Evolutionary conservation across 306 rosid genomes (phyloP).

Genomic region (Begonia peltatifolia): DNA sequence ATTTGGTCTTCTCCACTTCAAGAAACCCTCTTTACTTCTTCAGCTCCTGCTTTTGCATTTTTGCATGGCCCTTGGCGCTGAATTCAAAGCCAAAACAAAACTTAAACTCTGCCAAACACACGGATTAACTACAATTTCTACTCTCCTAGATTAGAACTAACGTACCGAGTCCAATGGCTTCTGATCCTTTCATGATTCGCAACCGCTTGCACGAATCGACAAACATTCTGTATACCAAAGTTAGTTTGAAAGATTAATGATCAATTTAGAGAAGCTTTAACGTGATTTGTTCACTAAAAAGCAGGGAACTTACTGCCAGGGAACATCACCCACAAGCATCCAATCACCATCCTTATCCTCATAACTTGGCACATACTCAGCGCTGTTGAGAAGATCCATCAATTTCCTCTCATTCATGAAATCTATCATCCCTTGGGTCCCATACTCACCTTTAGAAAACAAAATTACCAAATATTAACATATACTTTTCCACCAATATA

Average conservation of each 20-base stretch:
- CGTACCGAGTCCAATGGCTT: conserved; percentile 96
- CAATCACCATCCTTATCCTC: conserved; percentile 99
- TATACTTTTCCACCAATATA: not conserved
- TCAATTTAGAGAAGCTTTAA: not conserved
- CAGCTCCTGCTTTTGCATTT: conserved; percentile 98
- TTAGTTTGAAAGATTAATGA: not conserved
- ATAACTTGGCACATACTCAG: conserved; percentile 97
- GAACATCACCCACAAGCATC: conserved; percentile 99
- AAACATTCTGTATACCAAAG: conserved; percentile 54
- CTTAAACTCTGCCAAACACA: too few relatives aligned
- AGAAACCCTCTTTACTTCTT: conserved; percentile 16
- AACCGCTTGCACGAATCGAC: conserved; percentile 98
- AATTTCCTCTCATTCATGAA: conserved; percentile 98
- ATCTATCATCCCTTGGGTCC: conserved; percentile 98
- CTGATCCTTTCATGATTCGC: conserved; percentile 96
- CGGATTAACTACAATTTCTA: too few relatives aligned
- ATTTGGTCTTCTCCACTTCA: conserved; percentile 9
- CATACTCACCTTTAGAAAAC: conserved; percentile 54
- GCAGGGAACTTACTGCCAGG: conserved; percentile 80
- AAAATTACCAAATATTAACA: conserved; percentile 4
- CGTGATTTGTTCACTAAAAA: not conserved
- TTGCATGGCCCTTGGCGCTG: conserved; percentile 99
- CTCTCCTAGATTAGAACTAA: not conserved
- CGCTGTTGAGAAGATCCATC: conserved; percentile 97
- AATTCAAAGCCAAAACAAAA: conserved; percentile 5